Percentiles rank a stretch among this genome's conserved stretches.
Conservation (phyloP, 192 early-diverging fungal species). For the Coemansia sp. region DNA sequence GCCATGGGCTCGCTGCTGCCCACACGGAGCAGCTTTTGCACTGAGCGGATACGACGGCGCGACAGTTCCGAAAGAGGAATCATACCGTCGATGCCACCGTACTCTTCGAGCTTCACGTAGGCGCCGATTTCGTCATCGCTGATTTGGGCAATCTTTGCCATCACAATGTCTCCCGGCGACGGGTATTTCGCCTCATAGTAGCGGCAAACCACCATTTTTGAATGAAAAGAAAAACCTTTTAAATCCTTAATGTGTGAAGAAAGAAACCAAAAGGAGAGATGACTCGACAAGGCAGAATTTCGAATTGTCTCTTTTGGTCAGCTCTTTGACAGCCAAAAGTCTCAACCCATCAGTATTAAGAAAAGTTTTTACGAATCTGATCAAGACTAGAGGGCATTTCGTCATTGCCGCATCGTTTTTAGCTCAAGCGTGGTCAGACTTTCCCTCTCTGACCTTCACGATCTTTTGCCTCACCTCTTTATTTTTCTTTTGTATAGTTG, state of each 20-base stretch:
- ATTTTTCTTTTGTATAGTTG: conserved; percentile 4
- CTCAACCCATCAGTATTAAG: background rate
- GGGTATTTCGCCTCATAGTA: conserved; percentile 96
- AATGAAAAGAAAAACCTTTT: background rate
- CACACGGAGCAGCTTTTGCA: conserved; percentile 93
- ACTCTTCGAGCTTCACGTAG: conserved; percentile 94
- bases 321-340: too few species aligned
- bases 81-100: conserved; percentile 98
- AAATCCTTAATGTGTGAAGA: background rate
- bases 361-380: conserved; percentile 11
- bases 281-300: background rate
- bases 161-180: conserved; percentile 91
- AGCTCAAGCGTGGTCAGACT: too few species aligned
- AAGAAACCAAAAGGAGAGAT: background rate
- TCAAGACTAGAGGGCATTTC: background rate
- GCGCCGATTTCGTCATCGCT: conserved; percentile 83
- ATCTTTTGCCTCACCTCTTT: background rate
- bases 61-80: conserved; percentile 92
- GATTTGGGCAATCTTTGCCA: conserved; percentile 96
- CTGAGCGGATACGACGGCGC: conserved; percentile 91
- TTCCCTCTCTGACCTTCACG: background rate
- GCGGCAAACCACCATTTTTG: conserved; percentile 57
- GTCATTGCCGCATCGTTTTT: background rate
- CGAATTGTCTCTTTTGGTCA: too few species aligned
- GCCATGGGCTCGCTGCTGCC: conserved; percentile 91